Conservation (phyloP, 1,284 basidiomycete genomes). For the Mycosarcoma mackinlayi region DNA sequence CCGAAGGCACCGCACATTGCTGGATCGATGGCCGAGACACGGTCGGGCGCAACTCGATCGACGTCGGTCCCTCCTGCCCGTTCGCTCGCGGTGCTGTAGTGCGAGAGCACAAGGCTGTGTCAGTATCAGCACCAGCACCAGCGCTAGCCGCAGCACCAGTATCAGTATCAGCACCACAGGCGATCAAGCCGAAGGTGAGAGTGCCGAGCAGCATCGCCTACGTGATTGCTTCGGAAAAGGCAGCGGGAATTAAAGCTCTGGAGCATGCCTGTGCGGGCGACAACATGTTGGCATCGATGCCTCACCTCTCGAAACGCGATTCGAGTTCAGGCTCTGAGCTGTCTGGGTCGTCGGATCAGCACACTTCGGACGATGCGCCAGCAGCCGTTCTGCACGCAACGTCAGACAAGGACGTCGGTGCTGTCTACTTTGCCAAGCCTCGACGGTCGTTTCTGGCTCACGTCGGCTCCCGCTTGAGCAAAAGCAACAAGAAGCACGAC, state of each 20-base stretch:
- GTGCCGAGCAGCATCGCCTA: constrained; percentile 13
- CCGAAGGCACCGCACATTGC: constrained; percentile 21
- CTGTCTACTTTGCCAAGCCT: constrained; percentile 23
- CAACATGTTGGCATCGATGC: constrained; percentile 37
- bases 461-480: constrained; percentile 28
- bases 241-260: constrained; percentile 28
- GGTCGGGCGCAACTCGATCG: constrained; percentile 41
- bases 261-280: constrained; percentile 25
- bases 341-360: constrained; percentile 37
- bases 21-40: constrained; percentile 48
- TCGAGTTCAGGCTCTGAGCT: constrained; percentile 38
- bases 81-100: background rate
- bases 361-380: constrained; percentile 11
- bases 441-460: constrained; percentile 20
- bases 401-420: constrained; percentile 26
- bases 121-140: constrained; percentile 5
- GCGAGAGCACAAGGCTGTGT: background rate
- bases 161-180: constrained; percentile 4
- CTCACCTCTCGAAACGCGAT: constrained; percentile 35
- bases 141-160: constrained; percentile 2
- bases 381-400: constrained; percentile 19
- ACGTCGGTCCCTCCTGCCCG: constrained; percentile 1
- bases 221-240: constrained; percentile 31
- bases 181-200: constrained; percentile 5
- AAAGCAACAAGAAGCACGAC: constrained; percentile 12